These are phyloP conservation scores for Cardamine occulta DNA, from an alignment of 345 rosid species.

Conservation along the genomic window DNA sequence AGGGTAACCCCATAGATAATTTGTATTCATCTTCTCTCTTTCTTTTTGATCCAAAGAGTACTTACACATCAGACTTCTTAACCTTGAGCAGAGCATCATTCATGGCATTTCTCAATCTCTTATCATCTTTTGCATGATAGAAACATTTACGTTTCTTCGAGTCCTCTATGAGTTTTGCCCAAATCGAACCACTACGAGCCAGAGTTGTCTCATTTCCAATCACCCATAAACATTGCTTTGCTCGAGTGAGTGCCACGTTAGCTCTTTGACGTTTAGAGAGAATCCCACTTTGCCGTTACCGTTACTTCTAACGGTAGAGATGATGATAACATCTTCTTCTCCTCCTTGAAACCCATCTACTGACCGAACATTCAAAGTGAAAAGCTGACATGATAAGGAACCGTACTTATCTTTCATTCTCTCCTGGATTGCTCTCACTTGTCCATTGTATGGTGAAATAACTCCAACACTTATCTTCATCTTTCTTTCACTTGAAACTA, in stretches of 20 bases:
- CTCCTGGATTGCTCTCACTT: conserved; percentile 49
- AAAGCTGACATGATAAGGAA: background rate
- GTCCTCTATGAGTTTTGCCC: conserved; percentile 43
- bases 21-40: background rate
- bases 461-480: conserved; percentile 45
- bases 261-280: conserved; percentile 41
- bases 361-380: conserved; percentile 39
- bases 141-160: conserved; percentile 39
- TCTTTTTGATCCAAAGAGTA: background rate
- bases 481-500: conserved; percentile 14
- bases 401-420: conserved; percentile 28
- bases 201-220: conserved; percentile 49
- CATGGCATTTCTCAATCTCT: conserved; percentile 25
- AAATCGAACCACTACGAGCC: conserved; percentile 37
- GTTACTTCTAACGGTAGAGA: conserved; percentile 51
- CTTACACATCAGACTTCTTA: conserved; percentile 18
- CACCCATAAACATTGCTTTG: conserved; percentile 52
- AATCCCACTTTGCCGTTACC: conserved; percentile 43
- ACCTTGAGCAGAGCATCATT: background rate
- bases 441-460: conserved; percentile 51
- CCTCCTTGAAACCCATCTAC: conserved; percentile 59
- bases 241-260: conserved; percentile 47
- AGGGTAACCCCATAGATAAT: no score
- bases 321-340: conserved; percentile 50
- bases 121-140: conserved; percentile 41